Base-by-base conservation (phyloP, 1,284 basidiomycete genomes). In the Laetiporus sulphureus region DNA sequence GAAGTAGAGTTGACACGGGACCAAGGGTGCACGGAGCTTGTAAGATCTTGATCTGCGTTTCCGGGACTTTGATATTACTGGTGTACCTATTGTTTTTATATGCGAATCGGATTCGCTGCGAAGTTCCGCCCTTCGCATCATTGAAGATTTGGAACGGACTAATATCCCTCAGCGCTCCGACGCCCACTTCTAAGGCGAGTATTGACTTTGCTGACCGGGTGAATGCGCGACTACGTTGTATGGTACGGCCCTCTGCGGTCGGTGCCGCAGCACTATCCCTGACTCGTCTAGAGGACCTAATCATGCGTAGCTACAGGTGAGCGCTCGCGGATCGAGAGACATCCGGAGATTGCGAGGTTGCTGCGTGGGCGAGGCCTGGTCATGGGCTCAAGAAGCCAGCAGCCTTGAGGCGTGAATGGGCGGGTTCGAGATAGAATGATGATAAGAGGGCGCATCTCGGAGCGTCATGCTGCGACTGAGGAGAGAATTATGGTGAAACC, bases 391-490 rank as follows among this genome's bases (percentile, higher is more conserved):
- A 10, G 24, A 6, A 13, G 19, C 15, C 29, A 16, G 35, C 37
- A 20, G 42, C 42, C 42, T 44, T 39, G 42, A 38, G 42, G 42
- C 42, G 16, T 19, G 11, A 29, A 32, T 23, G 32, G 37, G 42
- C 32, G 42, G 12, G 22, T 44, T 44, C 42, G 18, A 44, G 27
- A 44, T 37, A 39, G 42, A 44, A 38, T 16, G 32, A 20, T 22
- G n/a, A 27, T 34, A 25, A 36, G 30, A 19, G 32, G 21, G 24
- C 22, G 5, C 23, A 11, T 13, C 23, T 25, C 36, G 23, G 7
- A 19, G 22, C 20, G 8, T n/a, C 34, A 8, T 15, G 34, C 34
- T 7, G 10, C 7, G 8, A 16, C 32, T 16, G 12, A 7, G 32
- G 32, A 15, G 8, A 16, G 16, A 33, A 19, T 7, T 12, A 16